These are phyloP conservation scores for Lenwebbia sp. DNA, from an alignment of 345 rosid species.

Conservation along the genomic window DNA sequence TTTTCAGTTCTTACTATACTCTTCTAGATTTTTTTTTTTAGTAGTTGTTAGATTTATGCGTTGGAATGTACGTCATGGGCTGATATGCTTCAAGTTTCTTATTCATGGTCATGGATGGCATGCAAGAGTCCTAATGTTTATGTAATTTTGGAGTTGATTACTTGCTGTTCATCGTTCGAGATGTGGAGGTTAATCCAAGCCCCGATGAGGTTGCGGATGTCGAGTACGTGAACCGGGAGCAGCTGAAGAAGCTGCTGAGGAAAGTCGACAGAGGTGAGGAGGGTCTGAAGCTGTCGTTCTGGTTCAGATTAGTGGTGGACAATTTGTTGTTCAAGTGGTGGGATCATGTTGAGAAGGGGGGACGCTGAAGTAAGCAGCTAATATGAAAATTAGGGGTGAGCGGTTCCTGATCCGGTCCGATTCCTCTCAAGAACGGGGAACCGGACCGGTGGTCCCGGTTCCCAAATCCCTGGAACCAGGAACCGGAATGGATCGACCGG, in stretches of 20 bases:
- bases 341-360: slow-evolving; percentile 73
- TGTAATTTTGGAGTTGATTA: slow-evolving; percentile 55
- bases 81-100: neutral
- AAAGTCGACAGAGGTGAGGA: slow-evolving; percentile 83
- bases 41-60: neutral
- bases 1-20: neutral
- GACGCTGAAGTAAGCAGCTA: slow-evolving; percentile 40
- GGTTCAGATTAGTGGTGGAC: slow-evolving; percentile 84
- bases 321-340: slow-evolving; percentile 89
- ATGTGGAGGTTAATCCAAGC: slow-evolving; percentile 54
- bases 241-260: slow-evolving; percentile 63
- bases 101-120: neutral
- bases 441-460: too few species aligned
- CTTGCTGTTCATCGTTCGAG: slow-evolving; percentile 66
- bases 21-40: neutral
- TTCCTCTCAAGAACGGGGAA: too few species aligned
- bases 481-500: too few species aligned
- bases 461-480: too few species aligned
- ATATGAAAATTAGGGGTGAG: neutral
- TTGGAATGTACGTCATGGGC: neutral
- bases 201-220: slow-evolving; percentile 74
- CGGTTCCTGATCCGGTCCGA: too few species aligned
- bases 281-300: slow-evolving; percentile 67
- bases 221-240: slow-evolving; percentile 58
- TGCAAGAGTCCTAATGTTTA: neutral